phyloP scores from a whole-genome alignment of 1,284 basidiomycete species.

The Pseudozyma sp. region DNA sequence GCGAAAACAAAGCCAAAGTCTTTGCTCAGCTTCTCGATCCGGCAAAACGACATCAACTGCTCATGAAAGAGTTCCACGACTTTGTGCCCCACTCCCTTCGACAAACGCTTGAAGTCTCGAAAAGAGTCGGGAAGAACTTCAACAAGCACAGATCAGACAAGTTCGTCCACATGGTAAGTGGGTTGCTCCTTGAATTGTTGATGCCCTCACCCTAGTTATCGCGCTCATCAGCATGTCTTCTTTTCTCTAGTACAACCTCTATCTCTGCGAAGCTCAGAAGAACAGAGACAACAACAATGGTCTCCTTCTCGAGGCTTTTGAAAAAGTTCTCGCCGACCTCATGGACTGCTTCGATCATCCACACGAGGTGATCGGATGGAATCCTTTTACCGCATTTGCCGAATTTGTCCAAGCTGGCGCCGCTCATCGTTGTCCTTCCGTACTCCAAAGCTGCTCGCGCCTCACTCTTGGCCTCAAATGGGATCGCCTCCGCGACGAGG shows the following conservation, averaged over 20 bases:
- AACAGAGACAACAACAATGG: neutral
- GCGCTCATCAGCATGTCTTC: neutral
- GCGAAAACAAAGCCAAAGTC: slow-evolving; percentile 1
- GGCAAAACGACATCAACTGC: slow-evolving; percentile 13
- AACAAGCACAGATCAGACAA: slow-evolving; percentile 2
- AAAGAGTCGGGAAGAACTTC: slow-evolving; percentile 15
- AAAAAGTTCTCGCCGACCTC: slow-evolving; percentile 12
- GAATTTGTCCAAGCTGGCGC: slow-evolving; percentile 29
- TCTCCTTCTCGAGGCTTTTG: slow-evolving; percentile 12
- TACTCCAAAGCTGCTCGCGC: slow-evolving; percentile 17
- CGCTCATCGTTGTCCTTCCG: slow-evolving; percentile 4
- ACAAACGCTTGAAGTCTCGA: neutral
- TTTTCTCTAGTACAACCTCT: slow-evolving; percentile 1
- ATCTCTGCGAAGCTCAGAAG: neutral
- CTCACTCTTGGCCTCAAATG: slow-evolving; percentile 26
- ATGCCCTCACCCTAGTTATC: neutral
- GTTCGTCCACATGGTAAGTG: slow-evolving; percentile 22
- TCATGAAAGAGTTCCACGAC: slow-evolving; percentile 13
- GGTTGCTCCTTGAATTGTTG: too few relatives aligned
- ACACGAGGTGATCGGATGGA: slow-evolving; percentile 18
- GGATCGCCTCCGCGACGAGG: neutral
- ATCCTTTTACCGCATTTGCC: slow-evolving; percentile 26
- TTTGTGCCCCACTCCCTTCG: slow-evolving; percentile 12
- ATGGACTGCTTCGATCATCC: slow-evolving; percentile 47
- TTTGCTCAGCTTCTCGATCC: slow-evolving; percentile 5